Conservation (phyloP, 2,329 filamentous ascomycete genomes). For the Colletotrichum karsti region DNA sequence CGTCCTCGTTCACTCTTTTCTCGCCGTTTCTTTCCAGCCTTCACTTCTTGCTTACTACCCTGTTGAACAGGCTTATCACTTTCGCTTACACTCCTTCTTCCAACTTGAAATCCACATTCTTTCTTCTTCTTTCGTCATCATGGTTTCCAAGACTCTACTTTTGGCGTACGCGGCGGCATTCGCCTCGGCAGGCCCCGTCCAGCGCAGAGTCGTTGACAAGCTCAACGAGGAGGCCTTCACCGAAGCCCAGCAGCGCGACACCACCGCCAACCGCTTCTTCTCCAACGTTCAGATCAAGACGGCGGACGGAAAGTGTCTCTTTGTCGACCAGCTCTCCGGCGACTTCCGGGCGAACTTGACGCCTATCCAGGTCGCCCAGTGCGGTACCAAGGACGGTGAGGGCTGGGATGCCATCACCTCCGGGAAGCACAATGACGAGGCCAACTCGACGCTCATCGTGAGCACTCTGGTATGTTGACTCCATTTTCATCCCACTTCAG, state of each 20-base stretch:
- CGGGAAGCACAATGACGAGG: constrained; percentile 59
- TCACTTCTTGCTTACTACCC: constrained; percentile 28
- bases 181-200: constrained; percentile 36
- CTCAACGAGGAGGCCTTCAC: constrained; percentile 53
- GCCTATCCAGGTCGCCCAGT: constrained; percentile 53
- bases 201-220: constrained; percentile 45
- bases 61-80: constrained; percentile 40
- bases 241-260: constrained; percentile 54
- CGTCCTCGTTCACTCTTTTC: constrained; percentile 31
- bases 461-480: constrained; percentile 53
- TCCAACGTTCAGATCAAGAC: constrained; percentile 54
- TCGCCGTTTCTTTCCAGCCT: constrained; percentile 28
- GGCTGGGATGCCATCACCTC: constrained; percentile 57
- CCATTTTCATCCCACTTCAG: too few relatives aligned
- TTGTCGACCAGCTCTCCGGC: constrained; percentile 55
- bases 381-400: constrained; percentile 50
- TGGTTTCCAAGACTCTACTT: constrained; percentile 34
- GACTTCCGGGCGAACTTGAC: constrained; percentile 58
- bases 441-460: constrained; percentile 58
- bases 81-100: constrained; percentile 25
- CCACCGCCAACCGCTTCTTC: constrained; percentile 52
- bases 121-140: constrained; percentile 31
- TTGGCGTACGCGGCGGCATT: constrained; percentile 37
- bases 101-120: constrained; percentile 28
- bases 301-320: constrained; percentile 53